Evolutionary conservation across 345 rosid species (phyloP).

Genomic region (Melastoma malabathricum): DNA sequence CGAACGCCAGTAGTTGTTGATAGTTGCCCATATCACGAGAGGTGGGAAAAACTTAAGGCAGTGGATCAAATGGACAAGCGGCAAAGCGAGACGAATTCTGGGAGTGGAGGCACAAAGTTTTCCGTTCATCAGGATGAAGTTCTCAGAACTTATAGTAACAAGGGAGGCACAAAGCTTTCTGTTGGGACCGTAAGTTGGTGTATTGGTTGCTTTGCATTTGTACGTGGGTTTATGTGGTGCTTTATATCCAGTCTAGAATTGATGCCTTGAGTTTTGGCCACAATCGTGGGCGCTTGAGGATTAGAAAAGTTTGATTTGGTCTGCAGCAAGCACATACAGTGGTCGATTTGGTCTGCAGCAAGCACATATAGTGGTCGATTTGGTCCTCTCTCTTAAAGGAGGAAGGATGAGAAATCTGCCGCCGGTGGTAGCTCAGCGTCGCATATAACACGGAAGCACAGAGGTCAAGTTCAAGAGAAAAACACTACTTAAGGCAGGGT

Average conservation of each 20-base stretch:
- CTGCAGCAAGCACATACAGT: slow-evolving; percentile 30
- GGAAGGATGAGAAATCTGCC: neutral
- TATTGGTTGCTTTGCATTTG: slow-evolving; percentile 85
- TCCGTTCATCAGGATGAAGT: too few relatives aligned
- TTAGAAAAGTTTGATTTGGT: slow-evolving; percentile 16
- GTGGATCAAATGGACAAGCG: too few relatives aligned
- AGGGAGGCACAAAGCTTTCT: slow-evolving; percentile 12
- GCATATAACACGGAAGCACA: slow-evolving; percentile 7
- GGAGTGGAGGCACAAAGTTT: too few relatives aligned
- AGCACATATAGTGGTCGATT: slow-evolving; percentile 24
- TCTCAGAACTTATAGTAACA: too few relatives aligned
- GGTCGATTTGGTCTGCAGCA: too few relatives aligned
- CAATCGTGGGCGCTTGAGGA: slow-evolving; percentile 30
- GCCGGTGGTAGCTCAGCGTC: neutral
- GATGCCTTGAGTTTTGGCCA: slow-evolving; percentile 38
- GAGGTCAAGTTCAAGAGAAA: slow-evolving; percentile 40
- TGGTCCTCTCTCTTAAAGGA: slow-evolving; percentile 2
- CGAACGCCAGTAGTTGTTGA: too few relatives aligned
- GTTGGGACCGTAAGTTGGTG: slow-evolving; percentile 51
- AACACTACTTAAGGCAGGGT: slow-evolving; percentile 54
- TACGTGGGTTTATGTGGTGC: slow-evolving; percentile 82
- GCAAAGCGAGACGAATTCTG: too few relatives aligned
- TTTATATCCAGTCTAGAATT: slow-evolving; percentile 75
- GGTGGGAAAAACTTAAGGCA: too few relatives aligned
- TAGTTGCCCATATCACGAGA: too few relatives aligned